Evolutionary conservation across 2,329 filamentous ascomycete genomes (phyloP), one percentile per base, ranked within the genome.

Genomic region (Fusarium miscanthi): DNA sequence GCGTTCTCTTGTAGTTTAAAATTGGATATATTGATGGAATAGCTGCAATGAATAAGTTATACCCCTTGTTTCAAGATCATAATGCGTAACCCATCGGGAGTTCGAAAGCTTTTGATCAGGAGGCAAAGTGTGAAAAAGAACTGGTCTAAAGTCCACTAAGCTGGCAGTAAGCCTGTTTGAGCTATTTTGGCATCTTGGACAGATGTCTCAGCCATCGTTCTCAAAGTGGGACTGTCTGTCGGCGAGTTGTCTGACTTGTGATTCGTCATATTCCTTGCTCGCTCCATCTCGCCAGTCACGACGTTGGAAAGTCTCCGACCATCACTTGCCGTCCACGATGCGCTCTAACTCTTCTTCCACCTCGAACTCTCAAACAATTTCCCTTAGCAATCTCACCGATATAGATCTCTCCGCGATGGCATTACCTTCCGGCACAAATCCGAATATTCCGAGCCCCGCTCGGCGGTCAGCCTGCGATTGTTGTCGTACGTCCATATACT

Each of bases 401-500:
- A 5, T 23, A 0, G 11, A 40, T 53, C 14, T 53, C 19, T 27
- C 23, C 23, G 49, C 33, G 8, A 53, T 53, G 49, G 9, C 33
- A 13, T 5, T n/a, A 3, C 4, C 3, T 16, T 30, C 21, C 8
- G 7, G 11, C 2, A 17, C 17, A 1, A 56, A 46, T 27, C 19
- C 17, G 3, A 21, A 6, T 13, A 2, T 17, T 7, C 21, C 2
- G 3, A 23, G 35, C 10, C 42, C 45, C 5, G 21, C 38, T n/a
- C 25, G 40, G 8, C 62, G 62, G 4, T 53, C 59, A 8, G 59
- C 62, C 21, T 64, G 59, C 17, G 59, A 63, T 6, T 5, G 33
- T n/a, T 64, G 62, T 21, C 33, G 62, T 64, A 21, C 12, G 62
- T 41, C 31, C 31, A 5, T 5, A 5, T 30, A 13, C 25, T 53